These are phyloP conservation scores for Cystobasidium slooffiae DNA, from an alignment of 1,284 basidiomycete species.

Conservation along the genomic window DNA sequence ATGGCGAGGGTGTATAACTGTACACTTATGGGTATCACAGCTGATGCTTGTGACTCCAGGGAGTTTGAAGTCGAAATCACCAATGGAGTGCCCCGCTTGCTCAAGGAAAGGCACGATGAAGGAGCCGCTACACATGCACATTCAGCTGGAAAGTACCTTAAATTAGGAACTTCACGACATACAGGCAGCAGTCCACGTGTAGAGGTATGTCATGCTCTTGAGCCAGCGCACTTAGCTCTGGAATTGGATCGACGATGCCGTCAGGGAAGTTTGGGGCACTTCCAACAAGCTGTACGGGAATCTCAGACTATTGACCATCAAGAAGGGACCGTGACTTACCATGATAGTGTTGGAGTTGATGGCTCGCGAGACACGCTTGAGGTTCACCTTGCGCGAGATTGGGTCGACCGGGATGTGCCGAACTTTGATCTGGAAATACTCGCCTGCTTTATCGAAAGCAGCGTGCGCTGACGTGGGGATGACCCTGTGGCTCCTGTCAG, in stretches of 20 bases:
- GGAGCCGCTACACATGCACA: conserved; percentile 62
- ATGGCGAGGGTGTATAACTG: conserved; percentile 37
- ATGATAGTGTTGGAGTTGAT: conserved; percentile 82
- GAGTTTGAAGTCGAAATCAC: conserved; percentile 84
- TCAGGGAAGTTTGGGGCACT: conserved; percentile 50
- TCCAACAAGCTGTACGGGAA: conserved; percentile 59
- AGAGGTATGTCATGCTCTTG: conserved; percentile 76
- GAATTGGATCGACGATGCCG: conserved; percentile 74
- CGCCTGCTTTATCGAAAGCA: conserved; percentile 82
- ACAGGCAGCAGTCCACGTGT: conserved; percentile 68
- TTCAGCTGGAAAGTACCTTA: neutral
- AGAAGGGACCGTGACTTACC: conserved; percentile 58
- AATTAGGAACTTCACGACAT: neutral
- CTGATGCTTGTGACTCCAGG: conserved; percentile 71
- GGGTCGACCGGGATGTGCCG: conserved; percentile 86
- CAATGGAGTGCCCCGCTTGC: conserved; percentile 58
- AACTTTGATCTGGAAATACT: conserved; percentile 90
- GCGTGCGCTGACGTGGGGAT: conserved; percentile 86
- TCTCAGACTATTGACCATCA: conserved; percentile 65
- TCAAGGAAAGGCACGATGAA: conserved; percentile 91
- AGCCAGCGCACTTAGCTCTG: conserved; percentile 76
- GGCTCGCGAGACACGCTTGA: conserved; percentile 77
- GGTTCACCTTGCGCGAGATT: conserved; percentile 75
- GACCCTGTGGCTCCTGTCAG: conserved; percentile 63
- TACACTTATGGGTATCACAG: conserved; percentile 81